Base-by-base conservation (phyloP, 768 basidiomycete genomes). In the Termitomyces sp. region DNA sequence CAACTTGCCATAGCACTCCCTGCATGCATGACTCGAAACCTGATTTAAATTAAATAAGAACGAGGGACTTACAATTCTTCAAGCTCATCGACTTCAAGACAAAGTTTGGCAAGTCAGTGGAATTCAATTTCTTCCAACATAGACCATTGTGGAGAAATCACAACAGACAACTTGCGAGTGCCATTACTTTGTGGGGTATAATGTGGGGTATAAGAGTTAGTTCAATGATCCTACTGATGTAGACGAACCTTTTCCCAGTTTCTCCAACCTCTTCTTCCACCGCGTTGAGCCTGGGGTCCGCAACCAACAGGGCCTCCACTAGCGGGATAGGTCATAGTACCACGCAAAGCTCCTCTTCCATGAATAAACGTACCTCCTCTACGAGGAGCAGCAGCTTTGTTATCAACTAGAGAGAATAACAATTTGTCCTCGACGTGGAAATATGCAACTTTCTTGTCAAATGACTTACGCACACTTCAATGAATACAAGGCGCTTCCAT, bases 391-490 rank as follows among this genome's bases (percentile, higher is more conserved):
- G 82, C 75, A 44, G 83, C 66, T 72, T 92, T 95, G 69, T 86
- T 93, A 66, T 98, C 95, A 46, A 99, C 97, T 48, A 99, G 78
- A 21, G 93, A 95, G 80, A 99, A 99, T 47, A 86, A 88, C 6
- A 92, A 88, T 72, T 99, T 97, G 66, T 99, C 97, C 71, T 98
- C 97, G 55, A 90, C 95, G 71, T 98, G 95, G 77, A 94, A 94
- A 72, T 96, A 97, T 7, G 93, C 91, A 66, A 98, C n/a, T n/a
- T n/a, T n/a, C n/a, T n/a, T n/a, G 2, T 38, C 30, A 38, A 40
- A 19, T 56, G 17, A 22, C 45, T 53, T 10, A 46, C 15, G 22
- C 15, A 37, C 22, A 49, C 5, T 22, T 22, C 32, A 22, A 44
- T 67, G 40, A 58, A 64, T 65, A 8, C 60, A 61, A 58, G 74